Base-by-base conservation (phyloP, 768 basidiomycete genomes). In the Auricularia sp. region DNA sequence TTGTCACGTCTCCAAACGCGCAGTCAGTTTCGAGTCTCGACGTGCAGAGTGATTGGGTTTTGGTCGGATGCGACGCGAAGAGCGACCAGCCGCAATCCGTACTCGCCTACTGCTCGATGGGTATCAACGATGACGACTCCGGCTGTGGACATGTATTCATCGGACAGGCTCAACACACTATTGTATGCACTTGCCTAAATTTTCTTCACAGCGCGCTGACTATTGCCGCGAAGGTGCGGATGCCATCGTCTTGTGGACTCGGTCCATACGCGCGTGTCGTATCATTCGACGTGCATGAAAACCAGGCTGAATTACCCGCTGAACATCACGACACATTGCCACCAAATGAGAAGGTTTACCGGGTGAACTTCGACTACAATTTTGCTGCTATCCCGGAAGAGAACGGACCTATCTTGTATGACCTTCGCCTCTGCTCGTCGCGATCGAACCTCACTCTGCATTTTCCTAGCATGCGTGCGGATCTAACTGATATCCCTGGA, bases 111-210 rank as follows among this genome's bases (percentile, higher is more conserved):
- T 64, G 63, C 36, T 59, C 51, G 18, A 23, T 23, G 23, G 23
- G 23, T 23, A 23, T 23, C 23, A 64, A 64, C 29, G 8, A 16
- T 36, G 42, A 16, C 14, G 35, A 62, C n/a, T 56, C 63, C 8
- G 58, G 54, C 23, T 64, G 63, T 36, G 54, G n/a, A 16, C 63
- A 64, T 35, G 63, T 64, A 7, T 60, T 64, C 47, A 60, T 64
- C 47, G 63, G 63, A 4, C n/a, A 36, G 11, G 63, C 63, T 7
- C 60, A 62, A 23, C 7, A 64, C 39, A 64, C 63, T 6, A 64
- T 64, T 53, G 29, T 64, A 10, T 23, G 23, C 23, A 23, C 23
- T 23, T 23, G 23, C 23, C 23, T 23, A 23, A 23, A 23, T 23
- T 23, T 23, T 23, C 23, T 23, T 23, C 23, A 23, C 23, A 23